Evolutionary conservation across 352 stramenopile genomes (phyloP).

Genomic region (Phytophthora pseudosyringae): DNA sequence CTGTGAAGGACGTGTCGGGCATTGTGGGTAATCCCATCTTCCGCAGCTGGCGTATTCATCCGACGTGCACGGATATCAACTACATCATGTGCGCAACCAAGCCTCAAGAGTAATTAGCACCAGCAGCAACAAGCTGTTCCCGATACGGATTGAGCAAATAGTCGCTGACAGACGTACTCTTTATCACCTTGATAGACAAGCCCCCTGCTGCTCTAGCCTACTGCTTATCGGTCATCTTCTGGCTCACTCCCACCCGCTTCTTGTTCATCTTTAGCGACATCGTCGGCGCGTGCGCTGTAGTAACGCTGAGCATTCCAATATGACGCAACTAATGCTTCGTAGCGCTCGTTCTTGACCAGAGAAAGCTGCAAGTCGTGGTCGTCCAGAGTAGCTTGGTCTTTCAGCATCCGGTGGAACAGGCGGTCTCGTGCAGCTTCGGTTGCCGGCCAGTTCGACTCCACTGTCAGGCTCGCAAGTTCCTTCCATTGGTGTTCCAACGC

Average conservation of each 20-base stretch:
- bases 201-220: slow-evolving; percentile 2
- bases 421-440: slow-evolving; percentile 49
- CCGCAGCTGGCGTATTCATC: slow-evolving; percentile 74
- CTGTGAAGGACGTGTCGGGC: slow-evolving; percentile 73
- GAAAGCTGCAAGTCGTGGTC: slow-evolving; percentile 51
- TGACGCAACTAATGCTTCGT: slow-evolving; percentile 50
- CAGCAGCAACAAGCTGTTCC: slow-evolving; percentile 4
- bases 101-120: slow-evolving; percentile 34
- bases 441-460: slow-evolving; percentile 62
- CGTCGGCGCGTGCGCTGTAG: slow-evolving; percentile 26
- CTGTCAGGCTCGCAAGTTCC: slow-evolving; percentile 56
- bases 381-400: slow-evolving; percentile 57
- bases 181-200: not conserved
- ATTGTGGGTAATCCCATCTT: slow-evolving; percentile 83
- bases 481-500: slow-evolving; percentile 66
- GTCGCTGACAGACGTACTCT: not conserved
- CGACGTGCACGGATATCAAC: slow-evolving; percentile 80
- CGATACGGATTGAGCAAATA: slow-evolving; percentile 2
- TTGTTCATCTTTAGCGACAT: slow-evolving; percentile 6
- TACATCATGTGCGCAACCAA: slow-evolving; percentile 87
- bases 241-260: not conserved
- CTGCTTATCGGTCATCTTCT: slow-evolving; percentile 20
- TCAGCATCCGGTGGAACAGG: slow-evolving; percentile 78
- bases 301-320: slow-evolving; percentile 52
- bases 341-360: slow-evolving; percentile 56